Percentiles rank a stretch among this genome's conserved stretches.
Conservation (phyloP, 2,329 filamentous ascomycete genomes). For the Penicillium sp. region DNA sequence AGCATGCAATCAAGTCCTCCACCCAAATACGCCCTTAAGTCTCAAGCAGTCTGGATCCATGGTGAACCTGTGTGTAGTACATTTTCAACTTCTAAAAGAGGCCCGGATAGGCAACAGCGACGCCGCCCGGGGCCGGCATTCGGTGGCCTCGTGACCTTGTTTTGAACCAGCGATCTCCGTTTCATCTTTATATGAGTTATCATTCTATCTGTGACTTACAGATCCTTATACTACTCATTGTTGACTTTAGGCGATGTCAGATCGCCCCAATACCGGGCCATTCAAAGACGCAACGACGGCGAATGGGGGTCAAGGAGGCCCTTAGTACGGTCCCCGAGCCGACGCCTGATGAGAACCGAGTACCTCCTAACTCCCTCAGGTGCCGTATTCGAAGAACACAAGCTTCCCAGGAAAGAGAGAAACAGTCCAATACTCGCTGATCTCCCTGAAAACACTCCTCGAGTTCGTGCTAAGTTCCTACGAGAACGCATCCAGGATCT, state of each 20-base stretch:
- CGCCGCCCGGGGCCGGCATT: not conserved
- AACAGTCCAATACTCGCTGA: not conserved
- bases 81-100: no score
- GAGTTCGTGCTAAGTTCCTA: not conserved
- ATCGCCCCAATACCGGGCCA: not conserved
- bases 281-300: not conserved
- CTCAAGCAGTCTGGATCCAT: no score
- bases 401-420: not conserved
- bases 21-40: no score
- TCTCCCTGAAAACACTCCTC: not conserved
- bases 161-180: not conserved
- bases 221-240: not conserved
- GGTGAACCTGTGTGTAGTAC: no score
- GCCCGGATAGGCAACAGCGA: not conserved
- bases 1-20: not conserved
- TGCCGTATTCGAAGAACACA: not conserved
- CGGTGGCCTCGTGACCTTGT: not conserved
- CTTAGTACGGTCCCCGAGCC: not conserved
- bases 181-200: not conserved
- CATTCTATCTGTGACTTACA: not conserved
- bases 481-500: not conserved
- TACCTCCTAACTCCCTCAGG: not conserved
- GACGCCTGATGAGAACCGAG: not conserved
- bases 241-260: not conserved
- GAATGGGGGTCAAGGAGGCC: not conserved